Percentiles rank a stretch among this genome's conserved stretches.
Evolutionary conservation across 768 basidiomycete species (phyloP).

Genomic region (Pluteus cervinus): DNA sequence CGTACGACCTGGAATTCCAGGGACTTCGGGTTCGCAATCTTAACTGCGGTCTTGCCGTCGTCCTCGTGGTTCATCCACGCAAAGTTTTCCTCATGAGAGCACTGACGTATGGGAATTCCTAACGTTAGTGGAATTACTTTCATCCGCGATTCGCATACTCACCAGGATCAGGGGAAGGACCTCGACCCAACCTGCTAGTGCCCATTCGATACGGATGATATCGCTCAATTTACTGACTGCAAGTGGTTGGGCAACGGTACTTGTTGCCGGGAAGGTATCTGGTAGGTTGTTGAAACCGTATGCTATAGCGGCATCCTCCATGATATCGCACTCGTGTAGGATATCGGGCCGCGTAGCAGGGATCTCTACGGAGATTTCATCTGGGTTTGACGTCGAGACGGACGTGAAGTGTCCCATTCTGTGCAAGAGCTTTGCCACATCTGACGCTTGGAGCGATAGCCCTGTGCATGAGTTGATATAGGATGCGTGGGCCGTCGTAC

Average conservation of each 20-base stretch:
- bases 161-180: slow-evolving; percentile 92
- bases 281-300: slow-evolving; percentile 98
- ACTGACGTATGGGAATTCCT: slow-evolving; percentile 55
- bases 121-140: slow-evolving; percentile 3
- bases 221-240: slow-evolving; percentile 88
- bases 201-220: slow-evolving; percentile 85
- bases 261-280: slow-evolving; percentile 86
- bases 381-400: slow-evolving; percentile 47
- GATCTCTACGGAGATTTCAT: slow-evolving; percentile 70
- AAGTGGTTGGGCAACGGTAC: slow-evolving; percentile 90
- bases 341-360: slow-evolving; percentile 98
- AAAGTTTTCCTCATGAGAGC: slow-evolving; percentile 98
- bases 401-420: slow-evolving; percentile 74
- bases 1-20: slow-evolving; percentile 98
- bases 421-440: slow-evolving; percentile 67
- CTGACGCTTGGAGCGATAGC: slow-evolving; percentile 56
- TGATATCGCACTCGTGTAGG: slow-evolving; percentile 94
- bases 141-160: slow-evolving; percentile 17
- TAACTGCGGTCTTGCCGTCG: slow-evolving; percentile 75
- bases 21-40: slow-evolving; percentile 96
- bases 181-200: slow-evolving; percentile 93
- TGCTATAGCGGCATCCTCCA: slow-evolving; percentile 97
- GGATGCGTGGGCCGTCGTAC: slow-evolving; percentile 70
- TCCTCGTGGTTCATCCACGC: slow-evolving; percentile 85
- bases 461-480: slow-evolving; percentile 97